Base-by-base conservation (phyloP, 148 eudicot genomes). In the Rheum nobile region DNA sequence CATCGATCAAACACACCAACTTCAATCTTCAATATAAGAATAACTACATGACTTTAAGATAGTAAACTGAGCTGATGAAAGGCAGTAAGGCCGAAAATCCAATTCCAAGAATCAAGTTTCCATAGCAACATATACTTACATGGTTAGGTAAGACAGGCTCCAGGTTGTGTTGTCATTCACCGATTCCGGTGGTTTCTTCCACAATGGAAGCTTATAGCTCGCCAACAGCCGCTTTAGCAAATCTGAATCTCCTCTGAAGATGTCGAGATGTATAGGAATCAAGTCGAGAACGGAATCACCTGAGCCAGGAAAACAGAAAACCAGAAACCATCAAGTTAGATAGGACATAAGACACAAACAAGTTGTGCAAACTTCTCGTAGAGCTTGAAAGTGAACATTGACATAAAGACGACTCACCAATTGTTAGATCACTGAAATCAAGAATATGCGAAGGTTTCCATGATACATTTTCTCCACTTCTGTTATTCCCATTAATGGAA, bases 251-350 rank as follows among this genome's bases (percentile, higher is more conserved):
- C 96, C 98, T 79, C 86, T 86, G 78, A 94, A 90, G 77, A 94
- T 71, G 72, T 91, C 98, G 32, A 94, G 82, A 77, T 88, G 86
- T 79, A 91, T 85, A 26, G 98, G 98, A 57, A 94, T 94, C 80
- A 94, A 22, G 74, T 94, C 97, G 77, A 81, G 82, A 54, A 94
- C 79, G 41, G 91, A 93, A 78, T 94, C 97, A 74, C 97, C 98
- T 94, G 86, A 50, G 77, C 48, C 78, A 57, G 9, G 43, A 43
- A 75, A 1, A 38, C 32, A 59, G 16, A 52, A 61, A 72, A 75
- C 24, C 79, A 74, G 34, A 21, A 31, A 2, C 16, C 6, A 4
- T 3, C 0, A 54, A 57, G 10, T 41, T 3, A 41, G 31, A 57
- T 26, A 24, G 16, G 67, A 57, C 32, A 57, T 26, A 57, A 57